phyloP scores from a whole-genome alignment of 352 stramenopile species.

The Phytophthora foliorum region DNA sequence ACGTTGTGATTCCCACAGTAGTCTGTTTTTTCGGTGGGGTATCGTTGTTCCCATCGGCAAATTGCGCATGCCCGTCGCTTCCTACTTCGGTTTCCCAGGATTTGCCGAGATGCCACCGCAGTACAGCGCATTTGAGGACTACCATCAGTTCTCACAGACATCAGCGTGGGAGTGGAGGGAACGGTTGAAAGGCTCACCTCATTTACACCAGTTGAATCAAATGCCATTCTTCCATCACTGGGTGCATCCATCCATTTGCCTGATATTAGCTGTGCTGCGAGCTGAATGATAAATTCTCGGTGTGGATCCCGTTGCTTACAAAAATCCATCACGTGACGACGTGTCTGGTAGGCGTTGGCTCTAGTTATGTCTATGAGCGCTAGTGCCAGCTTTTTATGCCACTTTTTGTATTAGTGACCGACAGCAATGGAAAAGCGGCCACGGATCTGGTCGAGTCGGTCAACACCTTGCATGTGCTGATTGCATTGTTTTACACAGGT shows the following conservation, averaged over 20 bases:
- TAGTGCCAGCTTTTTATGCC: constrained; percentile 41
- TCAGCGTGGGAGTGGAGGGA: background rate
- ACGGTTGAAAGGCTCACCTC: background rate
- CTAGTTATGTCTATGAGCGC: constrained; percentile 28
- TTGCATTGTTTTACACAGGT: too few species aligned
- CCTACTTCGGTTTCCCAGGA: background rate
- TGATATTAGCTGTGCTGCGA: constrained; percentile 26
- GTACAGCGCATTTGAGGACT: constrained; percentile 14
- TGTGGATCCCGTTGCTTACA: constrained; percentile 25
- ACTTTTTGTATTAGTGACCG: constrained; percentile 39
- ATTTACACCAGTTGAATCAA: background rate
- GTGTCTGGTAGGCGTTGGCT: constrained; percentile 12
- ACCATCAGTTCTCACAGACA: background rate
- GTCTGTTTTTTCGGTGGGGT: background rate
- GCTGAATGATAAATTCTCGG: constrained; percentile 22
- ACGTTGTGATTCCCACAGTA: constrained; percentile 23
- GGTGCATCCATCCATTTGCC: constrained; percentile 30
- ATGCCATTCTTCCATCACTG: constrained; percentile 9
- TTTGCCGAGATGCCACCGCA: background rate
- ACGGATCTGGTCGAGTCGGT: constrained; percentile 38
- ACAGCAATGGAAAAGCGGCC: constrained; percentile 33
- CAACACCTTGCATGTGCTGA: constrained; percentile 42
- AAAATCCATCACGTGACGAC: background rate
- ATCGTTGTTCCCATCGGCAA: constrained; percentile 13
- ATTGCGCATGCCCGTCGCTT: constrained; percentile 23